Base-by-base conservation (phyloP, 306 rosid genomes). In the Dryas alaskensis region DNA sequence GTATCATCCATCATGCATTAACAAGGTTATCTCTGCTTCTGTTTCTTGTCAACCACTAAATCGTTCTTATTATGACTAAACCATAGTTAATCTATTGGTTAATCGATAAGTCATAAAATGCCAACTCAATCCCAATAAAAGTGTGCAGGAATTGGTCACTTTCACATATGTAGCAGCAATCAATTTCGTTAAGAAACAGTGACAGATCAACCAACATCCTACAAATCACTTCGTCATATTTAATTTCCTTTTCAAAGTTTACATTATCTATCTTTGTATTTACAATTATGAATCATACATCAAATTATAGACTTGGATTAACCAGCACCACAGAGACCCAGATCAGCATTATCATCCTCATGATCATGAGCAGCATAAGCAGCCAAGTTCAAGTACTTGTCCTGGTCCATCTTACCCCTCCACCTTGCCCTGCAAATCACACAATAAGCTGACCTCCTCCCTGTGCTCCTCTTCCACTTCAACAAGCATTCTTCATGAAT, bases 341-440 rank as follows among this genome's bases (percentile, higher is more conserved):
- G 61, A 19, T n/a, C 22, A 40, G 13, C 25, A 65, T 65, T 71
- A n/a, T 0, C 8, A 13, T 52, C 42, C 12, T 73, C 85, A 22
- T 87, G 81, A 19, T 78, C 86, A 46, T 74, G 60, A 52, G 49
- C 69, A 54, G 86, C 79, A 75, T 81, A 92, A 16, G 95, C 90
- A 48, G 98, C 88, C 4, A 95, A 75, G 65, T 95, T 95, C 66
- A 90, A 80, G 86, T 90, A 92, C 83, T 81, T 78, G 9, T 84
- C 87, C 52, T 87, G 83, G 6, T 81, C 78, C 22, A 6, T 16
- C 14, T 16, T 50, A 39, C 86, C 79, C 80, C 79, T 84, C 99
- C 97, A 95, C 78, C 86, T 83, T 1, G 97, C 97, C 62, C 99
- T 85, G 39, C 99, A 95, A n/a, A 95, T 81, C 60, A 92, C 99